These are phyloP conservation scores for Conticribra weissflogii DNA, from an alignment of 108 stramenopile species.

Conservation along the genomic window DNA sequence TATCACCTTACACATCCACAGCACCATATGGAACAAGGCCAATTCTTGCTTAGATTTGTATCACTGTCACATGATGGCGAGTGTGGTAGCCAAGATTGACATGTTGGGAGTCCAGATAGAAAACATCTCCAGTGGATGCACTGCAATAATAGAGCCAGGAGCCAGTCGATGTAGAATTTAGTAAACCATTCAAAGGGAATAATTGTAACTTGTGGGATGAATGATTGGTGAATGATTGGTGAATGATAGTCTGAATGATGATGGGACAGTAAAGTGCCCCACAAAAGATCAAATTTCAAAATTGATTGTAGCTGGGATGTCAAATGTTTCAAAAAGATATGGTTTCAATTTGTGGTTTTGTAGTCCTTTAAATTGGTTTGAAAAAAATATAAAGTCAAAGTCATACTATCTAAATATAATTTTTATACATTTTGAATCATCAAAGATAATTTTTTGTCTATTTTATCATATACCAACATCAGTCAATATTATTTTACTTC, in stretches of 20 bases:
- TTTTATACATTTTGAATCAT: no score
- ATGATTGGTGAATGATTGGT: no score
- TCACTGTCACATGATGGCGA: conserved; percentile 27
- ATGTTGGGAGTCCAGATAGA: conserved; percentile 17
- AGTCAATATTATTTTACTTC: no score
- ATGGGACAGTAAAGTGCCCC: not conserved
- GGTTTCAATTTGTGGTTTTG: no score
- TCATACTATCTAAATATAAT: no score
- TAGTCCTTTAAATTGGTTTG: no score
- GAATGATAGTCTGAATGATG: not conserved
- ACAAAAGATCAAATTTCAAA: not conserved
- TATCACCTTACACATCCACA: not conserved
- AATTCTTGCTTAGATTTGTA: conserved; percentile 19
- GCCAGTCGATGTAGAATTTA: conserved; percentile 19
- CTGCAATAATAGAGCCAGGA: conserved; percentile 18
- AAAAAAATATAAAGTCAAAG: no score
- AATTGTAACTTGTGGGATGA: not conserved
- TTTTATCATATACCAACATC: no score
- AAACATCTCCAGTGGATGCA: conserved; percentile 18
- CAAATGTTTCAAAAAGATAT: no score
- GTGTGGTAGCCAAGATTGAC: conserved; percentile 5
- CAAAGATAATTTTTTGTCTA: no score
- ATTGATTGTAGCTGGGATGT: not conserved
- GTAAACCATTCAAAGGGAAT: conserved; percentile 14
- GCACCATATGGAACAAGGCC: conserved; percentile 14